Evolutionary conservation across 805 yeast genomes (phyloP), one percentile per base, ranked within the genome.

Genomic region (Maudiozyma barnettii): DNA sequence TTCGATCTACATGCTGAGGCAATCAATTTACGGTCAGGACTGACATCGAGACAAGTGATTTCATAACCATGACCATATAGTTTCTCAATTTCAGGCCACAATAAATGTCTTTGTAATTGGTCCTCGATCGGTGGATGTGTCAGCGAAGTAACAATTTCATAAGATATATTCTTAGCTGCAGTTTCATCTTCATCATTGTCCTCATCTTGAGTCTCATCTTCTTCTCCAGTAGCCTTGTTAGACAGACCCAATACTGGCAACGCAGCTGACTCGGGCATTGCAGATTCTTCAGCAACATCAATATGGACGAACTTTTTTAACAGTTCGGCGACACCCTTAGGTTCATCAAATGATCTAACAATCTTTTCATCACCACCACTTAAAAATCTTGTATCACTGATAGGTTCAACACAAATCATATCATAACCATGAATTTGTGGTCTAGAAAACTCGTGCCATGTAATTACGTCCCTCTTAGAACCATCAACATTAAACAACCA

Each of bases 351-450:
- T 0, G 89, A 85, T 55, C 99, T 73, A 52, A 91, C 65, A 10
- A 88, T 81, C 68, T 93, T 95, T 60, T 93, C 99, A 61, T 95
- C 99, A 43, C 97, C 98, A 14, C 90, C 98, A 46, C 96, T 86
- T 3, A 90, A 84, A 68, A 86, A 91, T 52, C 76, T 70, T 1
- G 84, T 72, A 44, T 72, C 66, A 16, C 76, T 66, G 13, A 93
- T 64, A 12, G 83, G 72, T 36, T 81, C 78, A 7, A 85, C 71
- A 54, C 95, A 81, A 36, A 86, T 74, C 97, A 93, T 89, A 60
- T 93, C 98, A 61, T 88, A 93, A 8, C 99, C 99, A 64, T 93
- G 99, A 52, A 93, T 93, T 65, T 93, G 99, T 0, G 99, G 98
- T 55, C 99, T 77, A 1, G 96, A 87, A 64, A 93, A 82, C 64